Evolutionary conservation across 768 basidiomycete species (phyloP).

Genomic region (Gymnopilus junonius): DNA sequence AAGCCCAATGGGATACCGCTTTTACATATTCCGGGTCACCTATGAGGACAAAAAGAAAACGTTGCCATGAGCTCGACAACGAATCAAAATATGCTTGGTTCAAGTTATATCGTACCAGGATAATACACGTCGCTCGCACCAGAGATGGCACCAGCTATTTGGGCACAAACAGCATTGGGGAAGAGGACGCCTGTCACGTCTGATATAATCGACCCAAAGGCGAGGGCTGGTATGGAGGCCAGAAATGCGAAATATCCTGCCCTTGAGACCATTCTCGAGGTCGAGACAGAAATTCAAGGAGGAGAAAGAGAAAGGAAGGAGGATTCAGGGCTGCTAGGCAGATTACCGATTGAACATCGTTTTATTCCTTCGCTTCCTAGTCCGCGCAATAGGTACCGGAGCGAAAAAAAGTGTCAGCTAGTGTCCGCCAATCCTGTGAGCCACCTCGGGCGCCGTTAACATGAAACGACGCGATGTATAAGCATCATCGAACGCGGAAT

Average conservation of each 20-base stretch:
- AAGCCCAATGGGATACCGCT: slow-evolving; percentile 57
- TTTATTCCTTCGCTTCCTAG: background rate
- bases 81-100: background rate
- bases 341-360: background rate
- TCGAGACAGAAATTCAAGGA: background rate
- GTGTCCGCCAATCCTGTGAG: background rate
- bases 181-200: background rate
- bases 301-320: background rate
- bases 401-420: background rate
- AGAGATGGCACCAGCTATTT: slow-evolving; percentile 44
- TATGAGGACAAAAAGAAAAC: background rate
- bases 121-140: slow-evolving; percentile 50
- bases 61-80: background rate
- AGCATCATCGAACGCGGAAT: background rate
- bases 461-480: background rate
- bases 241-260: background rate
- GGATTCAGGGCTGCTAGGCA: no score
- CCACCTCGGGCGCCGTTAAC: background rate
- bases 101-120: slow-evolving; percentile 30
- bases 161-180: slow-evolving; percentile 35
- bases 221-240: background rate
- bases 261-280: background rate
- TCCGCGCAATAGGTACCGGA: background rate
- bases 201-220: background rate
- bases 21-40: slow-evolving; percentile 37